Percentiles rank a stretch among this genome's conserved stretches.
These are phyloP conservation scores for Silene latifolia DNA, from an alignment of 148 eudicot genomes.

Conservation along the genomic window DNA sequence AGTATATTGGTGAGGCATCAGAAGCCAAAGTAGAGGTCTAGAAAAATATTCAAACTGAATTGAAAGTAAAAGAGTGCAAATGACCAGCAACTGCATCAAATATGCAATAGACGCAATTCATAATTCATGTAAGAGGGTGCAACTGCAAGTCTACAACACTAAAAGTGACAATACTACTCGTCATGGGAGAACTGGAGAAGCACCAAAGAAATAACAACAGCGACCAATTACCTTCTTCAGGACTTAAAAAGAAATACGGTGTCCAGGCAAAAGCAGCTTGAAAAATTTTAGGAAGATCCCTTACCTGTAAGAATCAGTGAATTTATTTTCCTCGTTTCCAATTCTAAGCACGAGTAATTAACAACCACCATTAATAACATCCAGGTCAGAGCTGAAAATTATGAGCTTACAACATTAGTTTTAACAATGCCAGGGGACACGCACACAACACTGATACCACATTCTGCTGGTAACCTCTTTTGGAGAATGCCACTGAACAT, in stretches of 20 bases:
- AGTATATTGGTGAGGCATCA: no score
- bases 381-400: conserved; percentile 12
- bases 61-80: no score
- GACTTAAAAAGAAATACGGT: conserved; percentile 79
- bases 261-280: conserved; percentile 69
- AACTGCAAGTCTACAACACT: neutral
- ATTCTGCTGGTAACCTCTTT: conserved; percentile 76
- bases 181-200: neutral
- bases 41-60: no score
- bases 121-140: neutral
- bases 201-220: neutral
- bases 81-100: no score
- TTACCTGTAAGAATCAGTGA: conserved; percentile 52
- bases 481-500: conserved; percentile 91
- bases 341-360: no score
- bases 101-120: neutral
- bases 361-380: no score
- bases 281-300: conserved; percentile 86
- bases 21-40: no score
- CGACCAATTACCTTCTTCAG: conserved; percentile 68
- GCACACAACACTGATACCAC: conserved; percentile 77
- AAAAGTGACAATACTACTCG: neutral
- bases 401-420: conserved; percentile 77
- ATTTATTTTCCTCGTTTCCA: neutral
- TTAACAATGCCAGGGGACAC: conserved; percentile 95